Evolutionary conservation across 2,329 filamentous ascomycete species (phyloP), one percentile per base, ranked within the genome.

Genomic region (Colletotrichum caudatum): DNA sequence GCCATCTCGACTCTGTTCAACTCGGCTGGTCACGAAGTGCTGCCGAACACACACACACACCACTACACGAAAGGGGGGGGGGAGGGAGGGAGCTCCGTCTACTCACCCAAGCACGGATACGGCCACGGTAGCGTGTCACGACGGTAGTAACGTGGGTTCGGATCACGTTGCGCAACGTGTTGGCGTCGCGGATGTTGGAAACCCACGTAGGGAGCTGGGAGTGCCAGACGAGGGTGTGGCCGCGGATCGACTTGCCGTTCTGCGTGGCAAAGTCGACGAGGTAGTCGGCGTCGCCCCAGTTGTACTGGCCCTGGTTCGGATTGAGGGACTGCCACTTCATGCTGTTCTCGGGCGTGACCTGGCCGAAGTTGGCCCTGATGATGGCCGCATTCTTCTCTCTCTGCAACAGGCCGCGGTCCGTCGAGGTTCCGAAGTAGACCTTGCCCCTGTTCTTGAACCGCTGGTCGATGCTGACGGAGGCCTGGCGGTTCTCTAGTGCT

Each of bases 371-470:
- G 23, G 81, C 80, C 14, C 73, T 80, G 76, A 92, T 88, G 76
- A 91, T 84, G 68, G 83, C 82, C 65, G 84, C 83, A 14, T 84
- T 84, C 68, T 86, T 88, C 64, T 81, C 83, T 16, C 81, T 77
- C 51, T 78, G 81, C 4, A 92, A 84, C 12, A 82, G 83, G 71
- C 81, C 82, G 76, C 86, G 82, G 76, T 92, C 90, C 1, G 87
- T 83, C 66, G 82, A 84, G 18, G 85, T 86, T 74, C 91, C 91
- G 69, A 88, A 88, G 81, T 92, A 93, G 74, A 87, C 83, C 82
- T 92, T 93, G 72, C 90, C 90, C 76, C 87, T 85, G 66, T 86
- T 85, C 77, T 87, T 87, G 81, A 91, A 88, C 23, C 86, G 82
- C 68, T 78, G 77, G 76, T 90, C 84, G 71, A 91, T 82, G 78